Percentiles rank a stretch among this genome's conserved stretches.
These are phyloP conservation scores for Collybia mongolica DNA, from an alignment of 768 basidiomycete species.

Conservation along the genomic window DNA sequence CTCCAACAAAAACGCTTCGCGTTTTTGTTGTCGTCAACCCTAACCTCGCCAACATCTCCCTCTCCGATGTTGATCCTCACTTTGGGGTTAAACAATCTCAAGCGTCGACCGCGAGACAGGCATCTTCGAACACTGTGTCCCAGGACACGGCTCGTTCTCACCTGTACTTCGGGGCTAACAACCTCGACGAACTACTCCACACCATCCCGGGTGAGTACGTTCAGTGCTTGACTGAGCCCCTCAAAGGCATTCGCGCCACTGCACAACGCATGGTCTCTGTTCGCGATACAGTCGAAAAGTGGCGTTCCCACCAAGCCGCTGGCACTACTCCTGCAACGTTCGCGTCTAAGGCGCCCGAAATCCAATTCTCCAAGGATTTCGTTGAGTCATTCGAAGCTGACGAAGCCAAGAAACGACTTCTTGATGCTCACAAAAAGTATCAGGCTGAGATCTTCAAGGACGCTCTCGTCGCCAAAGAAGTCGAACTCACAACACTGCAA, in stretches of 20 bases:
- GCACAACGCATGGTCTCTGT: background rate
- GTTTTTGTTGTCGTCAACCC: too few relatives aligned
- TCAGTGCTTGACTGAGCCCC: conserved; percentile 5
- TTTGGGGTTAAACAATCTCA: too few relatives aligned
- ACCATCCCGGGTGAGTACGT: conserved; percentile 12
- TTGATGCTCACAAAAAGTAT: background rate
- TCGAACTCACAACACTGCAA: background rate
- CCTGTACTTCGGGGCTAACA: background rate
- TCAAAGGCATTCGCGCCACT: background rate
- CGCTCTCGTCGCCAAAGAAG: background rate
- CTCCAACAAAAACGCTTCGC: too few relatives aligned
- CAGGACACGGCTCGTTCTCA: background rate
- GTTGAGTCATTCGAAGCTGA: background rate
- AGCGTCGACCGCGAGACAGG: background rate
- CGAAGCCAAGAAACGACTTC: background rate
- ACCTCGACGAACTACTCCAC: conserved; percentile 9
- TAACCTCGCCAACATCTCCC: background rate
- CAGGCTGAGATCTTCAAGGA: background rate
- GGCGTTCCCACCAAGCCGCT: conserved; percentile 2
- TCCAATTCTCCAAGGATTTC: conserved; percentile 1
- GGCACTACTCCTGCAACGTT: conserved; percentile 3
- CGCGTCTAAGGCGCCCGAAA: background rate
- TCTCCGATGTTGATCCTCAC: too few relatives aligned
- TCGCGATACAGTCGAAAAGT: conserved; percentile 2
- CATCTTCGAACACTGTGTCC: too few relatives aligned